These are phyloP conservation scores for Lactarius sanguifluus DNA, from an alignment of 768 basidiomycete species.

Conservation along the genomic window DNA sequence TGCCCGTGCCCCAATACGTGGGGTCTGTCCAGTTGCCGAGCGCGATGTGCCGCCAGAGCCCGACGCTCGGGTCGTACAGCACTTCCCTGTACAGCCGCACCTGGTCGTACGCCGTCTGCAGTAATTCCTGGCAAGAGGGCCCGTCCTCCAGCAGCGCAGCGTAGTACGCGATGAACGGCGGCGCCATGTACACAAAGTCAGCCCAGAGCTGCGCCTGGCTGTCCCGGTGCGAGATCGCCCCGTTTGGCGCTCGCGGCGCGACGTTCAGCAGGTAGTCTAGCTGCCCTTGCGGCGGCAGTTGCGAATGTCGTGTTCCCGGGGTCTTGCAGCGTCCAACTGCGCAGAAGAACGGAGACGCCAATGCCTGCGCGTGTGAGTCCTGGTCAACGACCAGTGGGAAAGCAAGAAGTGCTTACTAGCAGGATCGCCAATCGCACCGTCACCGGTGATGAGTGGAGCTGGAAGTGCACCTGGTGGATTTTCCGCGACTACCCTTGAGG, in stretches of 20 bases:
- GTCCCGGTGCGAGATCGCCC: constrained; percentile 60
- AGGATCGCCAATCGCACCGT: constrained; percentile 61
- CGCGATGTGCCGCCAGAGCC: constrained; percentile 58
- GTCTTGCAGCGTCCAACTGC: constrained; percentile 51
- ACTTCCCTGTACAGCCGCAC: constrained; percentile 53
- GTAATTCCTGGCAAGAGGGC: constrained; percentile 36
- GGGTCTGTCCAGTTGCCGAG: constrained; percentile 47
- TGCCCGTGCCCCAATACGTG: constrained; percentile 63
- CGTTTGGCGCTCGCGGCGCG: constrained; percentile 46
- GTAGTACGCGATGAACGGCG: constrained; percentile 67
- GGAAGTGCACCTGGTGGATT: constrained; percentile 40
- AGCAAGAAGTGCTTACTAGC: constrained; percentile 42
- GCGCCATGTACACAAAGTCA: constrained; percentile 62
- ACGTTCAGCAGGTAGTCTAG: constrained; percentile 47
- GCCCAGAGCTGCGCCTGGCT: constrained; percentile 58
- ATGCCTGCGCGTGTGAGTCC: constrained; percentile 39
- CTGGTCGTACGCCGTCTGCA: constrained; percentile 57
- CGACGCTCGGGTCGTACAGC: constrained; percentile 43
- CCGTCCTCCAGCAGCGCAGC: constrained; percentile 48
- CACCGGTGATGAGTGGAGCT: constrained; percentile 45
- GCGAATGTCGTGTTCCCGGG: constrained; percentile 37
- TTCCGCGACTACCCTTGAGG: constrained; percentile 39
- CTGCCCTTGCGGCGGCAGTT: constrained; percentile 46
- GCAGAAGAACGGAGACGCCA: constrained; percentile 52
- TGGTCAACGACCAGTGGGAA: not conserved